phyloP scores from a whole-genome alignment of 805 yeast species.

The Wickerhamomyces bovis region DNA sequence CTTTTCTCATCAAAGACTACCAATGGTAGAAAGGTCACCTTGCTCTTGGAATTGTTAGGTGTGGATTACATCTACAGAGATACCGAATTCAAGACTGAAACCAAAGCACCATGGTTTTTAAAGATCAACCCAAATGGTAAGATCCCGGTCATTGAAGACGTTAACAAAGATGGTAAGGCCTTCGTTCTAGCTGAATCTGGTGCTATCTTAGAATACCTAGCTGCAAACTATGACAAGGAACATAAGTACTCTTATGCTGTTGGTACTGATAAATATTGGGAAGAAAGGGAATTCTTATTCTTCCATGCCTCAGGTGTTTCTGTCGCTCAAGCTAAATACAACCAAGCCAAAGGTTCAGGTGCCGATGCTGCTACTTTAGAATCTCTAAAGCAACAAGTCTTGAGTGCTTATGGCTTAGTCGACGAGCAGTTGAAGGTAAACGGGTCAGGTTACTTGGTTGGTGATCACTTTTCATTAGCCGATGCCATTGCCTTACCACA shows the following conservation, averaged over 20 bases:
- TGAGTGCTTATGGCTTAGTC: slow-evolving; percentile 43
- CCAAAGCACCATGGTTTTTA: slow-evolving; percentile 51
- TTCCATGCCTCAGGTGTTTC: slow-evolving; percentile 56
- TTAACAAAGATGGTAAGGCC: slow-evolving; percentile 30
- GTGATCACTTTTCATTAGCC: slow-evolving; percentile 52
- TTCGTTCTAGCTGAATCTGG: slow-evolving; percentile 50
- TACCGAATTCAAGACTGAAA: slow-evolving; percentile 37
- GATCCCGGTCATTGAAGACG: slow-evolving; percentile 46
- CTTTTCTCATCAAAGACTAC: slow-evolving; percentile 35
- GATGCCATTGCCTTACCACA: slow-evolving; percentile 43
- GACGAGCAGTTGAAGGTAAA: slow-evolving; percentile 42
- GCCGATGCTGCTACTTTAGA: slow-evolving; percentile 28
- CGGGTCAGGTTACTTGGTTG: slow-evolving; percentile 46
- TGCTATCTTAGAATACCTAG: slow-evolving; percentile 53
- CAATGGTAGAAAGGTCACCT: slow-evolving; percentile 34
- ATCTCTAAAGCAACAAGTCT: slow-evolving; percentile 32
- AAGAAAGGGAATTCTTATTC: slow-evolving; percentile 43
- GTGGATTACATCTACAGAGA: slow-evolving; percentile 27
- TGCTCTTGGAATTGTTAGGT: slow-evolving; percentile 31
- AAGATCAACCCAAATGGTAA: slow-evolving; percentile 56
- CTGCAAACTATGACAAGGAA: slow-evolving; percentile 52
- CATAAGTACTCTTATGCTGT: slow-evolving; percentile 31
- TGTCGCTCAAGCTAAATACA: slow-evolving; percentile 58
- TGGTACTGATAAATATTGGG: slow-evolving; percentile 41
- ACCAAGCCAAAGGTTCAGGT: slow-evolving; percentile 32